phyloP scores from a whole-genome alignment of 2,329 filamentous ascomycete genomes.

The Microsporum canis region DNA sequence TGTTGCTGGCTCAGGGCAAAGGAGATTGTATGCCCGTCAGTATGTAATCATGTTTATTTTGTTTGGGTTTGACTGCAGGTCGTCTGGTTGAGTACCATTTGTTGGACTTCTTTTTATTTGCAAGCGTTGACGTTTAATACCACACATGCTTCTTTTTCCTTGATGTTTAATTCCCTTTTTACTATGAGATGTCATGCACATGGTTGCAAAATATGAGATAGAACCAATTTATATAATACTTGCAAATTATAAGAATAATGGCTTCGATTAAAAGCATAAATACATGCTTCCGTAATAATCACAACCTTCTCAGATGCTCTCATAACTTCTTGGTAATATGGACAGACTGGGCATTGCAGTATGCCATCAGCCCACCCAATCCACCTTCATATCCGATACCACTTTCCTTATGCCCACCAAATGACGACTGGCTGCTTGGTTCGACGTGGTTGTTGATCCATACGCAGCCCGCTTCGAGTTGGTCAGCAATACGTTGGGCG shows the following conservation, averaged over 20 bases:
- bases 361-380: conserved; percentile 28
- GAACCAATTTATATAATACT: no score
- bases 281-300: no score
- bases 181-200: not conserved
- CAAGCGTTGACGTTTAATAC: conserved; percentile 3
- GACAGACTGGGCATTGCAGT: conserved; percentile 30
- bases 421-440: conserved; percentile 26
- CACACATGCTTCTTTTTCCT: not conserved
- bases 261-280: no score
- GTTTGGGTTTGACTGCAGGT: not conserved
- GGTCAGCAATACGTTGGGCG: conserved; percentile 43
- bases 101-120: not conserved
- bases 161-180: not conserved
- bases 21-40: not conserved
- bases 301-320: not conserved
- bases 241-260: no score
- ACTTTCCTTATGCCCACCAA: conserved; percentile 43
- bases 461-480: conserved; percentile 47
- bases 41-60: not conserved
- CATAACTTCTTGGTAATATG: conserved; percentile 20
- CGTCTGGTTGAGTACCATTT: not conserved
- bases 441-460: conserved; percentile 46
- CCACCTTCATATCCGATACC: conserved; percentile 42
- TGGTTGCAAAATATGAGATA: no score
- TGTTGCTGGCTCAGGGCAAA: not conserved